phyloP scores from a whole-genome alignment of 1,284 basidiomycete genomes.

The Ganoderma lingzhi region DNA sequence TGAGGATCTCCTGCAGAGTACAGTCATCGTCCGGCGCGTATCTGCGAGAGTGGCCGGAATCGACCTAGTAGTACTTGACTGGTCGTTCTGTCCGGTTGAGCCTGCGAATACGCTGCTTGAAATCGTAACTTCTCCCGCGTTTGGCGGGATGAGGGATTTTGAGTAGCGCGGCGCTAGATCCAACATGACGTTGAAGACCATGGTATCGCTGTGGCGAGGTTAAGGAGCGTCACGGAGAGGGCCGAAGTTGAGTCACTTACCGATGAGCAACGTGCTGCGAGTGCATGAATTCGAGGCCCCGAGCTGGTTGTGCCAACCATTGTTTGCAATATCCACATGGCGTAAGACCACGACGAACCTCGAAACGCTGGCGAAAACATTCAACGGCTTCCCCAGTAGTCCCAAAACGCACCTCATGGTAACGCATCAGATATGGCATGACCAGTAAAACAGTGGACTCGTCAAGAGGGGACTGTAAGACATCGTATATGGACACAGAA shows the following conservation, averaged over 20 bases:
- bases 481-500: constrained; percentile 38
- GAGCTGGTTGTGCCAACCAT: neutral
- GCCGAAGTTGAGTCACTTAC: constrained; percentile 25
- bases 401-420: constrained; percentile 34
- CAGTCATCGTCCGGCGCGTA: constrained; percentile 23
- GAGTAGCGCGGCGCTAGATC: constrained; percentile 40
- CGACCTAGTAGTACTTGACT: constrained; percentile 41
- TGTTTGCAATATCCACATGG: neutral
- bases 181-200: constrained; percentile 47
- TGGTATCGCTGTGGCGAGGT: constrained; percentile 44
- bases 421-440: constrained; percentile 37
- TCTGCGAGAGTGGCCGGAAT: constrained; percentile 46
- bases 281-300: constrained; percentile 38
- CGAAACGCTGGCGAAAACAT: constrained; percentile 40
- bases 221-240: too few species aligned
- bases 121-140: constrained; percentile 26
- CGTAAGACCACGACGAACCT: constrained; percentile 29
- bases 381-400: constrained; percentile 40
- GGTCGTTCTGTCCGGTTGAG: constrained; percentile 39
- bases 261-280: constrained; percentile 35
- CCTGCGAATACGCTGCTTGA: constrained; percentile 32
- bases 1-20: constrained; percentile 26
- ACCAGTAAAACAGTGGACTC: constrained; percentile 34
- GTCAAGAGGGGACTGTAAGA: constrained; percentile 30
- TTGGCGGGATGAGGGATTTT: constrained; percentile 37